phyloP scores from a whole-genome alignment of 148 eudicot genomes.

The Persicaria maculosa region DNA sequence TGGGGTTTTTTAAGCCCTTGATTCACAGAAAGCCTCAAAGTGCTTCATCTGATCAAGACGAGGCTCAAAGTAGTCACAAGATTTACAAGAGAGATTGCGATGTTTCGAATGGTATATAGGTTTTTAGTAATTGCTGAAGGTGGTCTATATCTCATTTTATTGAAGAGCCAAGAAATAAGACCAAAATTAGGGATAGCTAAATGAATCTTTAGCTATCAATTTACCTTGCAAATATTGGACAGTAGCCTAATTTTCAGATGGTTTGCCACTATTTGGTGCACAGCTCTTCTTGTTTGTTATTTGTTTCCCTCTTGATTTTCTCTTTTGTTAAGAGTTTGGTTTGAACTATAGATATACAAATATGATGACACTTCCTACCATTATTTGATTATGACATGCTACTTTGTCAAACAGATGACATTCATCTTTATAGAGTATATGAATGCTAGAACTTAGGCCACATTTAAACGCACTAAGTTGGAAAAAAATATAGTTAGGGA shows the following conservation, averaged over 20 bases:
- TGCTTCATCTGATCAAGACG: conserved; percentile 16
- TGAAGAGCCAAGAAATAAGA: background rate
- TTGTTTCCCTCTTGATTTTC: background rate
- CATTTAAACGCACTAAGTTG: too few species aligned
- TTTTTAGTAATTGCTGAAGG: conserved; percentile 22
- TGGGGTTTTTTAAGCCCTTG: conserved; percentile 18
- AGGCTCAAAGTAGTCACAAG: conserved; percentile 12
- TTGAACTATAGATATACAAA: background rate
- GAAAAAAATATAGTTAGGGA: too few species aligned
- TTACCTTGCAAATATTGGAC: background rate
- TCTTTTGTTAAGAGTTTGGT: too few species aligned
- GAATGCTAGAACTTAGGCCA: background rate
- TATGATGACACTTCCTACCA: background rate
- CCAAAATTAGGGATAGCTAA: background rate
- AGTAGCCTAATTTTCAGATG: background rate
- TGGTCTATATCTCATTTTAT: background rate
- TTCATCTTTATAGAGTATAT: background rate
- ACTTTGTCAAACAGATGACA: background rate
- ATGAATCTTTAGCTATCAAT: background rate
- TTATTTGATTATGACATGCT: background rate
- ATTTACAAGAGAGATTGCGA: conserved; percentile 43
- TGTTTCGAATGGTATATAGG: conserved; percentile 70
- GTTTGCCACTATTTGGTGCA: background rate
- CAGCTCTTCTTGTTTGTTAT: background rate
- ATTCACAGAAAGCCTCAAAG: conserved; percentile 11